Evolutionary conservation across 768 basidiomycete genomes (phyloP), one percentile per base, ranked within the genome.

Genomic region (Russula sp.): DNA sequence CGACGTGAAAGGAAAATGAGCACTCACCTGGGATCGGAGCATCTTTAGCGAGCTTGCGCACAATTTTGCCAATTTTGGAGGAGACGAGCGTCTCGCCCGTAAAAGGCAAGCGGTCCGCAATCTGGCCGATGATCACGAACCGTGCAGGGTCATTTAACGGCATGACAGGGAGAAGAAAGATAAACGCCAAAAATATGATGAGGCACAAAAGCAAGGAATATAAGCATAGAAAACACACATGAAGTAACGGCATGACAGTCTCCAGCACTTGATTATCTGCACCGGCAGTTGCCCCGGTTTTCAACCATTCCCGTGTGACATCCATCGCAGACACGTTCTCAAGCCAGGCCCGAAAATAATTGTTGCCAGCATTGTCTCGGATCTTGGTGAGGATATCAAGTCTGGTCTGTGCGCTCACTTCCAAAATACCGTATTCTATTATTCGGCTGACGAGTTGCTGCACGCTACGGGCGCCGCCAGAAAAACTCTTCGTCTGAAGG

Each of bases 331-430:
- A 73, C 49, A 71, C n/a, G 71, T 89, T 91, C 72, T 91, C 90
- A 16, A 84, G 81, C 90, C 91, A 93, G 5, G 89, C 90, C 48
- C 89, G 84, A 72, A 89, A 92, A 71, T 93, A 94, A 69, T 90
- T 88, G 71, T 91, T 90, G 47, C 85, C 88, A 34, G 91, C 91
- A 53, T 86, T 84, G 73, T 94, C 90, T 66, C 91, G 81, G 67
- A 93, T 88, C 74, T 85, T 87, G 18, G 86, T 87, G 59, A 94
- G 75, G 57, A 93, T 86, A 71, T 93, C 89, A 59, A 88, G 71
- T 6, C 91, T 85, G 20, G 80, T 80, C n/a, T 75, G 63, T 6
- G 82, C 75, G 59, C 90, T 87, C 27, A 90, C 84, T 31, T 90
- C 87, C 53, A 78, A 71, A 18, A 80, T 74, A 37, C 88, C 86